These are phyloP conservation scores for Cladophialophora exuberans DNA, from an alignment of 2,329 filamentous ascomycete genomes.

Conservation along the genomic window DNA sequence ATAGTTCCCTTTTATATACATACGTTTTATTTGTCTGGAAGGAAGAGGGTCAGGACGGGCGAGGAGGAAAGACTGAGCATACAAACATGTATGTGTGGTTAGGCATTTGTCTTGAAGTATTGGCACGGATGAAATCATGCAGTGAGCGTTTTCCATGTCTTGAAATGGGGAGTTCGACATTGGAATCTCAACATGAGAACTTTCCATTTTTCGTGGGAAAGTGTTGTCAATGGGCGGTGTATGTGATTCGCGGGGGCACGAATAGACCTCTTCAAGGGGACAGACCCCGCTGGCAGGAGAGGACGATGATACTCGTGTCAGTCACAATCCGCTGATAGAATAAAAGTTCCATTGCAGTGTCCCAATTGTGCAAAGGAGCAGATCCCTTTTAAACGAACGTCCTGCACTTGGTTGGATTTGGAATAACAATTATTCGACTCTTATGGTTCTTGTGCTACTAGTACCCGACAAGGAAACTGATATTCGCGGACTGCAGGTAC, in stretches of 20 bases:
- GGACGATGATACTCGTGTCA: too few relatives aligned
- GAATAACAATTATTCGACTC: too few relatives aligned
- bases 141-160: slow-evolving; percentile 1
- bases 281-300: too few relatives aligned
- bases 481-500: too few relatives aligned
- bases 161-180: too few relatives aligned
- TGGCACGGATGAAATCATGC: slow-evolving; percentile 1
- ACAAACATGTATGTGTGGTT: background rate
- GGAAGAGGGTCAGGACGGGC: background rate
- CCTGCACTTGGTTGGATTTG: too few relatives aligned
- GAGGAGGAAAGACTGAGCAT: background rate
- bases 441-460: too few relatives aligned
- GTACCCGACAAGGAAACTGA: too few relatives aligned
- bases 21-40: background rate
- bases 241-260: background rate
- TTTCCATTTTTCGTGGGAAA: background rate
- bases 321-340: too few relatives aligned
- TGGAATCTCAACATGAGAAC: background rate
- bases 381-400: too few relatives aligned
- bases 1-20: slow-evolving; percentile 2
- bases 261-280: slow-evolving; percentile 1
- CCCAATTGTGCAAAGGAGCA: too few relatives aligned
- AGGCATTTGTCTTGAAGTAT: background rate
- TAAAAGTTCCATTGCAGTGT: too few relatives aligned
- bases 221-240: background rate